Base-by-base conservation (phyloP, 805 yeast genomes). In the Millerozyma acaciae region DNA sequence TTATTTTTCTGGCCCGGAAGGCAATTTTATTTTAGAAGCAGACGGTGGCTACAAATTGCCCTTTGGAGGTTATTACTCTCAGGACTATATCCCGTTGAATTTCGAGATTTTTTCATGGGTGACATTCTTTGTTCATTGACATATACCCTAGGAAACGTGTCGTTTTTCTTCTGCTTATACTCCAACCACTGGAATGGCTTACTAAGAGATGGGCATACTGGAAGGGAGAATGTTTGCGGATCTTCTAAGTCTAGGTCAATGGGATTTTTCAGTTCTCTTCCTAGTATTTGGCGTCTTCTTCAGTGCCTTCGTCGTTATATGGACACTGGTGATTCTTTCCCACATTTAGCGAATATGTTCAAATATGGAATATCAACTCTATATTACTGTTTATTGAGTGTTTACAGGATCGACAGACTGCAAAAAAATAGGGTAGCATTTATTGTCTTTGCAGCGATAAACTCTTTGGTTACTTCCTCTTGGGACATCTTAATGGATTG, bases 401-500 rank as follows among this genome's bases (percentile, higher is more conserved):
- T 82, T 14, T 89, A 86, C 55, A 75, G 97, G 42, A 83, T 87
- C 32, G 68, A 79, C 24, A 47, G 57, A 15, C 46, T 53, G 2
- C 43, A 55, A 16, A 47, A 50, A 12, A 57, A 68, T 42, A 67
- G 80, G 35, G 76, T 76, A 0, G 65, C 75, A 1, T 84, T 88
- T 50, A 84, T 90, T 13, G 57, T 78, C 0, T 74, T 88, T 62
- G 96, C 95, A 0, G 52, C 75, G 0, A 45, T 86, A 24, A 89
- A 93, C 55, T 77, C 96, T 0, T 32, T 80, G 1, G 75, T 74
- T 50, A 72, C 89, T 21, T 58, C 83, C 0, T 43, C 78, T 3
- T 93, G 98, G 98, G 98, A 93, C 59, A 63, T 93, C 5, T 64
- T 89, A 26, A 87, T 93, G 95, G 98, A 93, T 64, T 93, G 96